Evolutionary conservation across 352 stramenopile species (phyloP).

Genomic region (Phytophthora palmivora): DNA sequence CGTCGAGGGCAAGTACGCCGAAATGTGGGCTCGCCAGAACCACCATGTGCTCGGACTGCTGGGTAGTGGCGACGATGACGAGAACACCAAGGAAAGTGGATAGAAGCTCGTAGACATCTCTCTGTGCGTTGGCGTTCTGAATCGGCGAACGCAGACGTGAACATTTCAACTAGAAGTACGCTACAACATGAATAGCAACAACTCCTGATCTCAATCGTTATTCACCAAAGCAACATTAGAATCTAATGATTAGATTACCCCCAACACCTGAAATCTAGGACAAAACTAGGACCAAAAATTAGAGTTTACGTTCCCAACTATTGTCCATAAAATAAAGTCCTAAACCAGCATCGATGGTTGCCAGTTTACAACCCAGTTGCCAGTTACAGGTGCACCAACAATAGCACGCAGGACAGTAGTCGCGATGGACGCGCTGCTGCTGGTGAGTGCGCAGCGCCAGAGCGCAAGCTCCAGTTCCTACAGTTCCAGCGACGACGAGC

Average conservation of each 20-base stretch:
- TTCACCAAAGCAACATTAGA: too few species aligned
- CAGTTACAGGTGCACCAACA: too few species aligned
- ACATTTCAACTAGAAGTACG: constrained; percentile 21
- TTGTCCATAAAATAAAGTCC: too few species aligned
- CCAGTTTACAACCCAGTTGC: too few species aligned
- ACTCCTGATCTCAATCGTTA: too few species aligned
- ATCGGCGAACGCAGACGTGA: too few species aligned
- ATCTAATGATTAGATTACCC: too few species aligned
- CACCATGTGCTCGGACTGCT: constrained; percentile 43
- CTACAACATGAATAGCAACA: too few species aligned
- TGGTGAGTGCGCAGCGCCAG: constrained; percentile 19
- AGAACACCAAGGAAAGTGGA: constrained; percentile 5
- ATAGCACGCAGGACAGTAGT: background rate
- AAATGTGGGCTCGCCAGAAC: constrained; percentile 79
- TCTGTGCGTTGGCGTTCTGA: background rate
- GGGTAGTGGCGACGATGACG: background rate
- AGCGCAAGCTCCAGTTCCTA: constrained; percentile 46
- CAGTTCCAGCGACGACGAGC: constrained; percentile 56
- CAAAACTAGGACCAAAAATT: too few species aligned
- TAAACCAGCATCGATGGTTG: too few species aligned
- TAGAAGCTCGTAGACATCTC: constrained; percentile 16
- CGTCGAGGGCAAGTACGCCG: constrained; percentile 71
- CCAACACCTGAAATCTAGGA: too few species aligned
- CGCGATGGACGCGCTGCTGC: constrained; percentile 38
- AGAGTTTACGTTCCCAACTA: too few species aligned